Base-by-base conservation (phyloP, 169 alveolate genomes). In the Plasmodium ovale region DNA sequence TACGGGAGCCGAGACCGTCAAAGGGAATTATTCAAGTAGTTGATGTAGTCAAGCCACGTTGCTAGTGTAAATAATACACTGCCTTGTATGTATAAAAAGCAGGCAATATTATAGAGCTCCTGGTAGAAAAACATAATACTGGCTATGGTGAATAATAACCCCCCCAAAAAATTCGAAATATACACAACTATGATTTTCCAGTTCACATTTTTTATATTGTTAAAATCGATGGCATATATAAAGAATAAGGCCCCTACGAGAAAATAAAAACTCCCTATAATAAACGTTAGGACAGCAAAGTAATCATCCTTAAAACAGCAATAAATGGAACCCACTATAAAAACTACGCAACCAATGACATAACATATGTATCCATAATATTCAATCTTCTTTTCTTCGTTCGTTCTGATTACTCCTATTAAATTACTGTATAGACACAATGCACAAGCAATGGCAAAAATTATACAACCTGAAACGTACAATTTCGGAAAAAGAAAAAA, bases 381-480 rank as follows among this genome's bases (percentile, higher is more conserved):
- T 64, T 79, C 89, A 6, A 29, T 79, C 23, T 79, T 65, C 27
- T 53, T 64, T 35, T 37, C 56, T 19, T 12, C 0, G 7, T 44
- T 49, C 31, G 12, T 56, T 29, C 51, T 64, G n/a, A 29, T 6
- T 25, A 62, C 72, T 0, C 82, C 71, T 9, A 65, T 21, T 64
- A 65, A 1, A 42, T 79, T 79, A 39, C 89, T 65, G 51, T 79
- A 79, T 0, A 49, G 9, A 65, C 89, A 79, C 60, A 53, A 14
- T 27, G 53, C 71, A 64, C 84, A 64, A 49, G 84, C 89, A 7
- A 79, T 23, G 35, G 74, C 73, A 79, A 79, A 79, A 79, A 64
- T 62, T 35, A 79, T 47, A 64, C 89, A 79, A 4, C 89, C 89
- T 19, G 59, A 31, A 53, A 79, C 51, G 44, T 64, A 65, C 37